These are phyloP conservation scores for Ceriops tagal DNA, from an alignment of 345 rosid species.

Conservation along the genomic window DNA sequence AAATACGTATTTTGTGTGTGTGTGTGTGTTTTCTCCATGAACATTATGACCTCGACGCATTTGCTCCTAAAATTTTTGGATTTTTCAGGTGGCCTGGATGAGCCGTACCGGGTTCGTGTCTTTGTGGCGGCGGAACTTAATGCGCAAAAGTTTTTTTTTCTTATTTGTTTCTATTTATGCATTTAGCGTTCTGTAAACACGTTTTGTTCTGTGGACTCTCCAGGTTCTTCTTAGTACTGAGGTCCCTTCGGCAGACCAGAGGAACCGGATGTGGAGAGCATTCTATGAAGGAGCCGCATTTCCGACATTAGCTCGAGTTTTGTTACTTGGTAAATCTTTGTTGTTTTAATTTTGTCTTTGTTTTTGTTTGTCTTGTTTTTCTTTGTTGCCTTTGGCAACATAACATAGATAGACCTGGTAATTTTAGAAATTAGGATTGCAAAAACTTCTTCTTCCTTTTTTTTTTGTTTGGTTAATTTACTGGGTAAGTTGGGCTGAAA, in stretches of 20 bases:
- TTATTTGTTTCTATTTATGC: constrained; percentile 9
- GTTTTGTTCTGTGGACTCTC: not conserved
- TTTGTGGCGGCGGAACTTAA: not conserved
- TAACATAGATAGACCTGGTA: too few species aligned
- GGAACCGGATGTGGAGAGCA: constrained; percentile 43
- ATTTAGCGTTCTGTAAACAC: not conserved
- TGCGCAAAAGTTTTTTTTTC: not conserved
- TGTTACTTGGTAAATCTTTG: constrained; percentile 52
- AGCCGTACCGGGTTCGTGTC: constrained; percentile 54
- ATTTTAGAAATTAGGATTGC: too few species aligned
- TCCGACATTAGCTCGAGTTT: constrained; percentile 59
- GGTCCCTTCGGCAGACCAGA: constrained; percentile 46
- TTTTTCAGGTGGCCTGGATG: constrained; percentile 49
- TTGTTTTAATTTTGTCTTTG: not conserved
- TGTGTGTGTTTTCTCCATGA: not conserved
- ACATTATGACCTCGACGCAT: not conserved
- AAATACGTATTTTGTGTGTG: not conserved
- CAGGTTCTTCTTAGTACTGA: constrained; percentile 40
- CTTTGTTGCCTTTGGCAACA: too few species aligned
- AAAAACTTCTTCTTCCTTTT: too few species aligned
- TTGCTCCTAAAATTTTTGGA: not conserved
- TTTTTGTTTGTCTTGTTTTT: not conserved
- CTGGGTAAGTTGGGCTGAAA: too few species aligned
- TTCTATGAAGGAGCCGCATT: constrained; percentile 78
- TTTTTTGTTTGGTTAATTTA: too few species aligned